Percentiles rank a stretch among this genome's conserved stretches.
phyloP scores from a whole-genome alignment of 352 stramenopile species.

The Blastocystis sp. region DNA sequence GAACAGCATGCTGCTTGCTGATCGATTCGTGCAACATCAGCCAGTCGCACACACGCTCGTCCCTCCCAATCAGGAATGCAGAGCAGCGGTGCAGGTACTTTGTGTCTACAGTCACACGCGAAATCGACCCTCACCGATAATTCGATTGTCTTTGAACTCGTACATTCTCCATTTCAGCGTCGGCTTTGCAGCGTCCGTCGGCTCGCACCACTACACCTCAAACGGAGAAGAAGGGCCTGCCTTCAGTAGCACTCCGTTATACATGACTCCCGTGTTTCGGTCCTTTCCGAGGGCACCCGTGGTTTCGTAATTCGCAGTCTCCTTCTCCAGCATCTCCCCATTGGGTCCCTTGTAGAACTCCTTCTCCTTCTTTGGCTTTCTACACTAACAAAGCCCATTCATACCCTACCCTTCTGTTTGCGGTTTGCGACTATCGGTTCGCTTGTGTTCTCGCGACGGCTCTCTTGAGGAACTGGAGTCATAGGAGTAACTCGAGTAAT shows the following conservation, averaged over 20 bases:
- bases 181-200: constrained; percentile 79
- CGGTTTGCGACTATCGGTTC: too few species aligned
- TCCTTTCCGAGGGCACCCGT: constrained; percentile 62
- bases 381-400: not conserved
- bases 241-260: constrained; percentile 69
- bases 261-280: constrained; percentile 64
- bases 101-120: constrained; percentile 73
- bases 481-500: constrained; percentile 32
- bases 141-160: constrained; percentile 81
- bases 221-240: constrained; percentile 72
- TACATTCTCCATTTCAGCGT: constrained; percentile 80
- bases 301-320: constrained; percentile 43
- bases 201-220: constrained; percentile 84
- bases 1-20: constrained; percentile 83
- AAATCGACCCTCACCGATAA: constrained; percentile 74
- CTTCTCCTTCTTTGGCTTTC: constrained; percentile 19
- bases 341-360: constrained; percentile 13
- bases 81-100: constrained; percentile 84
- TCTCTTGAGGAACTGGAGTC: constrained; percentile 24
- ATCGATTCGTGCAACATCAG: constrained; percentile 82
- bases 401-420: too few species aligned
- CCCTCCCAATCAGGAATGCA: constrained; percentile 81
- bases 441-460: too few species aligned
- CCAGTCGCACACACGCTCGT: constrained; percentile 83
- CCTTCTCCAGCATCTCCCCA: constrained; percentile 51